Conservation (phyloP, 306 rosid genomes). For the Quercus dentata region DNA sequence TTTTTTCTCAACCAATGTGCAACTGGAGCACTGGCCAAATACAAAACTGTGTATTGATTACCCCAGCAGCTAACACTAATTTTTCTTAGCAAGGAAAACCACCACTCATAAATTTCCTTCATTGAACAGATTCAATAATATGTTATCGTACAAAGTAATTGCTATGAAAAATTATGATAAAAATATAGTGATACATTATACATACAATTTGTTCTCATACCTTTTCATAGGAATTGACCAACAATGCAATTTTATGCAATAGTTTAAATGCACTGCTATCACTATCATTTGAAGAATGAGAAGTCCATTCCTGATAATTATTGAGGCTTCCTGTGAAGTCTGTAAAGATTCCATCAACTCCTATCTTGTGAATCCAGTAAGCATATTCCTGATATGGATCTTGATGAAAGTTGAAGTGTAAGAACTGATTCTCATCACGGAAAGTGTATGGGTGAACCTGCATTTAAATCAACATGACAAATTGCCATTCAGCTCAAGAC, state of each 20-base stretch:
- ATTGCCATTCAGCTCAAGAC: not conserved
- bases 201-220: not conserved
- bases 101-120: not conserved
- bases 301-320: conserved; percentile 59
- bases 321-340: conserved; percentile 91
- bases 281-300: conserved; percentile 21
- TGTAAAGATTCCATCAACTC: conserved; percentile 88
- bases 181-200: not conserved
- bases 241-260: conserved; percentile 54
- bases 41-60: not conserved
- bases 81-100: not conserved
- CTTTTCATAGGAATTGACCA: conserved; percentile 36
- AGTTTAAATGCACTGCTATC: conserved; percentile 39
- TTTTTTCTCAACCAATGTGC: not conserved
- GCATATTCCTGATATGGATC: conserved; percentile 71
- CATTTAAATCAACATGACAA: conserved; percentile 11
- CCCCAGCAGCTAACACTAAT: not conserved
- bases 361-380: conserved; percentile 72
- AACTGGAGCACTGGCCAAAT: not conserved
- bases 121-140: not conserved
- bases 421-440: conserved; percentile 58
- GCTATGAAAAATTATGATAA: not conserved
- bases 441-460: conserved; percentile 95
- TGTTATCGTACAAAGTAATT: not conserved
- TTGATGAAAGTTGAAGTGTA: conserved; percentile 66